Conservation (phyloP, 2,329 filamentous ascomycete species). For the Sphaerulina musiva region DNA sequence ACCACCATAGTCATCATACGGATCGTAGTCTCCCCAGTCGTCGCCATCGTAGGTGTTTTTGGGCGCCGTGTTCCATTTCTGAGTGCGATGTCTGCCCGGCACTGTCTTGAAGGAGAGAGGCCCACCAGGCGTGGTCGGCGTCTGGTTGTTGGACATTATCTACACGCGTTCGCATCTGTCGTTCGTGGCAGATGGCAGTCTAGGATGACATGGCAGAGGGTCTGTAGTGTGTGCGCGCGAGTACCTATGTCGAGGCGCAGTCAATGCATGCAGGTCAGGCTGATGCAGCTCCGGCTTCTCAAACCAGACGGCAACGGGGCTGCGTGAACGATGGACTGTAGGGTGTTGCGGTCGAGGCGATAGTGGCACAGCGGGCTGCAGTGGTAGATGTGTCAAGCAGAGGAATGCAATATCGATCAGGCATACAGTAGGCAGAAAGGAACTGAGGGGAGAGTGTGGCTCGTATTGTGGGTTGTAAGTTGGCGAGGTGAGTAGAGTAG, state of each 20-base stretch:
- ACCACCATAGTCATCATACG: constrained; percentile 52
- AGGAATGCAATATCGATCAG: background rate
- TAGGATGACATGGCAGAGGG: constrained; percentile 5
- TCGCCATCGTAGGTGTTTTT: constrained; percentile 82
- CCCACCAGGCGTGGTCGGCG: constrained; percentile 10
- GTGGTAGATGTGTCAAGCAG: background rate
- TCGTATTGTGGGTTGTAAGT: background rate
- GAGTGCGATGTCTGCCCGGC: constrained; percentile 81
- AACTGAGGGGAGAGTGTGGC: background rate
- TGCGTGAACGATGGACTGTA: background rate
- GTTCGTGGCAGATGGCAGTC: background rate
- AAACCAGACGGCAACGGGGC: background rate
- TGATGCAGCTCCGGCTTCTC: background rate
- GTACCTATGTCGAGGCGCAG: constrained; percentile 5
- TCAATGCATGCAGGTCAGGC: background rate
- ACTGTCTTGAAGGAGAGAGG: constrained; percentile 67
- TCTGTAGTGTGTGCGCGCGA: background rate
- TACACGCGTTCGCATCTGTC: background rate
- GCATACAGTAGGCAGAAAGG: background rate
- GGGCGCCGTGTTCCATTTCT: constrained; percentile 92
- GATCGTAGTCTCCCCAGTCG: constrained; percentile 72
- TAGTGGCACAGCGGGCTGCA: background rate
- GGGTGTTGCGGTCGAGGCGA: background rate
- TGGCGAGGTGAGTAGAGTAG: background rate
- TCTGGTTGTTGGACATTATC: constrained; percentile 21